phyloP scores from a whole-genome alignment of 2,329 filamentous ascomycete genomes.

The Alternaria brassicicola region DNA sequence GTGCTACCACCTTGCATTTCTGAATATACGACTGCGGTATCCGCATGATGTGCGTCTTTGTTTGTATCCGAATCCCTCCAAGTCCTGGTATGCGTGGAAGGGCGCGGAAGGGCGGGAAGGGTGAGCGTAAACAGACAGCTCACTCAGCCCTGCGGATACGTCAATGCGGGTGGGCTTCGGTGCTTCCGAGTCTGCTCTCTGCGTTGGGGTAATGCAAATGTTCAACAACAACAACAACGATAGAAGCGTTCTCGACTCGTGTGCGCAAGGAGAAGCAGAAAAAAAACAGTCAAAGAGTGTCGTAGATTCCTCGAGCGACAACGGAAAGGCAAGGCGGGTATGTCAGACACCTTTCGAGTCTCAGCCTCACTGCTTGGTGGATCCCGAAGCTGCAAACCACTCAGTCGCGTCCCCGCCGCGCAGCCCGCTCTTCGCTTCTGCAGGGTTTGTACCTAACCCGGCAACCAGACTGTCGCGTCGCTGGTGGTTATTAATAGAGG shows the following conservation, averaged over 20 bases:
- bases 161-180: neutral
- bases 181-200: neutral
- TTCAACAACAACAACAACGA: neutral
- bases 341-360: constrained; percentile 13
- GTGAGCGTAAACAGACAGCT: constrained; percentile 4
- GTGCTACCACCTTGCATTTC: constrained; percentile 62
- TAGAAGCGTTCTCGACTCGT: neutral
- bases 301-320: neutral
- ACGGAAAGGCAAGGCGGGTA: neutral
- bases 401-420: constrained; percentile 15
- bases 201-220: neutral
- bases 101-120: neutral
- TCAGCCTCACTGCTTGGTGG: constrained; percentile 23
- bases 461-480: constrained; percentile 9
- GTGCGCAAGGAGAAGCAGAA: neutral
- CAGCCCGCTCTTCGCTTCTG: constrained; percentile 6
- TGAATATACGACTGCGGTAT: constrained; percentile 56
- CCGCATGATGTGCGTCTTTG: constrained; percentile 45
- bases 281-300: neutral
- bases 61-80: neutral
- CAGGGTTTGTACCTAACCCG: constrained; percentile 13
- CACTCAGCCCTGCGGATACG: neutral
- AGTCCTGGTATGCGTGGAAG: constrained; percentile 1
- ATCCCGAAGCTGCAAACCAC: constrained; percentile 6
- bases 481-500: constrained; percentile 12